Evolutionary conservation across 768 basidiomycete genomes (phyloP), one percentile per base, ranked within the genome.

Genomic region (Calvatia gigantea): DNA sequence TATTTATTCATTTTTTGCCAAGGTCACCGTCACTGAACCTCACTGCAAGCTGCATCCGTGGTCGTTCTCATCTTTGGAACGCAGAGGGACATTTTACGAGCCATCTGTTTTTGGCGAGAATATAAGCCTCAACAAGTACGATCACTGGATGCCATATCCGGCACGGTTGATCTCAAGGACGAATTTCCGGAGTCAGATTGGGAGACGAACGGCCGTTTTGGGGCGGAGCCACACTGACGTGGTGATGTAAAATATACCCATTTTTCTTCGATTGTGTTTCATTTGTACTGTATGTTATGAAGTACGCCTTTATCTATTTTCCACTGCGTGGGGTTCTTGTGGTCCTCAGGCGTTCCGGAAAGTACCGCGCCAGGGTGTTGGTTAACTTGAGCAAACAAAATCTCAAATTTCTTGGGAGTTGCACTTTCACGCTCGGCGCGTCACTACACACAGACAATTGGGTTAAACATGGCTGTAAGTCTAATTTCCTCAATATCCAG

Each of bases 61-160:
- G 62, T 76, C 11, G 65, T 79, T n/a, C 27, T 79, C 31, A 73
- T 79, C 39, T 81, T 81, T 60, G 78, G 70, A 1, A 76, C 79
- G 1, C 79, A 79, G 60, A 65, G 52, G 47, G 77, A 78, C 58
- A 71, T 78, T 51, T 48, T 75, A 2, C 60, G 62, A 14, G 72
- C 60, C 0, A 25, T 75, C 7, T 68, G 65, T 48, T 75, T 73
- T 58, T 75, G 75, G 76, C 65, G 60, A 37, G 65, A 55, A 41
- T 37, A 43, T 3, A 27, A 50, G 4, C 56, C 59, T 17, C 35
- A 35, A n/a, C 51, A 58, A 32, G 59, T 60, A 27, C 32, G 55
- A 21, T 35, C 52, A 7, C 14, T 32, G 54, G 57, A 53, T 32
- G 43, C 39, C n/a, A 21, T 35, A 32, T 43, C 41, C n/a, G 23